Conservation (phyloP, 2,329 filamentous ascomycete species). For the Trichoderma polysporum region DNA sequence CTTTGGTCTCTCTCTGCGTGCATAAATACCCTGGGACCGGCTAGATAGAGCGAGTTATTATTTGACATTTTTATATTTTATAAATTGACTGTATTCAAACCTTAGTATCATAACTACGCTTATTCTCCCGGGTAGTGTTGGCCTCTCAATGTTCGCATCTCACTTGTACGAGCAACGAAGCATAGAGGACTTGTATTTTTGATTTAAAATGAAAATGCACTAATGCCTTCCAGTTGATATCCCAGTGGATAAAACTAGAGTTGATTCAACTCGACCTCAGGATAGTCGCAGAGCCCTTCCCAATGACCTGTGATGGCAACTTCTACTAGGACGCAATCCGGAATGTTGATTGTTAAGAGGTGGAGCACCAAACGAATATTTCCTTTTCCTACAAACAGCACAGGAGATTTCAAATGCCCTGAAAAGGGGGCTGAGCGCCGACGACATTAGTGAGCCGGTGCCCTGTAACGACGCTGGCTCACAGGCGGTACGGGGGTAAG, state of each 20-base stretch:
- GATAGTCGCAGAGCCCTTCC: not conserved
- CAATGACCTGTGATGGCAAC: not conserved
- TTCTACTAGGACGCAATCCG: not conserved
- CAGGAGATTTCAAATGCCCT: not conserved
- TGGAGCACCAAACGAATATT: not conserved
- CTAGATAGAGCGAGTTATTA: conserved; percentile 4
- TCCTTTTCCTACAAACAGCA: not conserved
- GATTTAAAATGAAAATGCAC: not conserved
- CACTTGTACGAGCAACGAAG: too few relatives aligned
- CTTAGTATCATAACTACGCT: not conserved
- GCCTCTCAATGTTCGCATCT: not conserved
- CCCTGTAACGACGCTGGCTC: not conserved
- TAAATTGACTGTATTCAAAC: not conserved
- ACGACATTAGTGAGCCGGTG: not conserved
- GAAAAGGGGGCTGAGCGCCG: not conserved
- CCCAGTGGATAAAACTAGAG: not conserved
- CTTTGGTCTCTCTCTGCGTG: not conserved
- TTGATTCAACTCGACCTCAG: not conserved
- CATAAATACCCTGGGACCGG: conserved; percentile 7
- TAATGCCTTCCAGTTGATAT: not conserved
- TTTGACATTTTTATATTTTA: not conserved
- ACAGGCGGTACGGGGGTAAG: not conserved
- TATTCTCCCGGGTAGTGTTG: not conserved
- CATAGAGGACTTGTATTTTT: too few relatives aligned
- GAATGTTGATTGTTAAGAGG: not conserved